Conservation (phyloP, 2,329 filamentous ascomycete genomes). For the Fusarium nelsonii region DNA sequence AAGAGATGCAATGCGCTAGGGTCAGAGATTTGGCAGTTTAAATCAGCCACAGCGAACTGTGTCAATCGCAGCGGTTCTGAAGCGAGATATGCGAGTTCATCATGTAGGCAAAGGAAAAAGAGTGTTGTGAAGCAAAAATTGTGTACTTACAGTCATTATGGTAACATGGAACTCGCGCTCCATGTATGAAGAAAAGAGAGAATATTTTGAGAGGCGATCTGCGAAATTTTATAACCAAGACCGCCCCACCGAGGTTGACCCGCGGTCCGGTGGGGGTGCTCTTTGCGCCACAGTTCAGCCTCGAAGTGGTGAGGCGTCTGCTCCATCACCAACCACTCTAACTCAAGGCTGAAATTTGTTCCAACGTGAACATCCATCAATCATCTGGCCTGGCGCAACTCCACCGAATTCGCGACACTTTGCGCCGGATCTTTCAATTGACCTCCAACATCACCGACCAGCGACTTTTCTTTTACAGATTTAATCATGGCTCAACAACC, state of each 20-base stretch:
- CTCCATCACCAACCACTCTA: conserved; percentile 42
- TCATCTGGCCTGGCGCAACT: conserved; percentile 43
- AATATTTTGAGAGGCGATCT: conserved; percentile 12
- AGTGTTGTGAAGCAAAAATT: not conserved
- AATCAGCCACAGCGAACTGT: conserved; percentile 60
- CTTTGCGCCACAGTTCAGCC: conserved; percentile 30
- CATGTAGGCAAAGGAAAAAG: conserved; percentile 46
- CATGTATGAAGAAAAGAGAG: conserved; percentile 43
- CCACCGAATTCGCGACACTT: conserved; percentile 44
- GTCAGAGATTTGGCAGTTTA: conserved; percentile 57
- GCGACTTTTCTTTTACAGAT: conserved; percentile 13
- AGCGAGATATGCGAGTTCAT: conserved; percentile 59
- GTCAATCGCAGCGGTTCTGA: conserved; percentile 66
- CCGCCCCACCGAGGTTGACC: conserved; percentile 40
- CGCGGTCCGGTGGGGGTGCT: conserved; percentile 9
- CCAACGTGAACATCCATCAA: conserved; percentile 46
- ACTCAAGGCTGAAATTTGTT: conserved; percentile 52
- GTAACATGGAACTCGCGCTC: conserved; percentile 50
- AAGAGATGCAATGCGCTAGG: conserved; percentile 28
- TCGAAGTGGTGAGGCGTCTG: conserved; percentile 22
- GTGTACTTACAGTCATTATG: conserved; percentile 56
- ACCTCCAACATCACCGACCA: conserved; percentile 27
- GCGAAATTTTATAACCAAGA: conserved; percentile 41
- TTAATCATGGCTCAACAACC: conserved; percentile 67
- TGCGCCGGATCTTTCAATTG: conserved; percentile 48